phyloP scores from a whole-genome alignment of 345 rosid species.

The Populus nigra region DNA sequence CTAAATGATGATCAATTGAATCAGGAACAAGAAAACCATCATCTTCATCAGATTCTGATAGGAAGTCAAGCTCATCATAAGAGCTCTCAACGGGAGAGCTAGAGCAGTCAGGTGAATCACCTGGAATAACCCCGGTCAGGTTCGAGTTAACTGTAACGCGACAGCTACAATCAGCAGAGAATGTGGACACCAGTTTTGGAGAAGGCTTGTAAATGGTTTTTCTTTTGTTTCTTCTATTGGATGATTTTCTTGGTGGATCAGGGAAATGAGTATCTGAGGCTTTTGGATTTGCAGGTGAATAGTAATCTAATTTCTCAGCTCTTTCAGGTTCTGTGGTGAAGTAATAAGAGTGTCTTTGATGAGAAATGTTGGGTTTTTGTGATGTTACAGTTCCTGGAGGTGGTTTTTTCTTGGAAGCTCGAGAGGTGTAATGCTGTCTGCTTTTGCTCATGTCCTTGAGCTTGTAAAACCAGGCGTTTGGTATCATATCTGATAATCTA shows the following conservation, averaged over 20 bases:
- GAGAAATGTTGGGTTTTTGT: conserved; percentile 13
- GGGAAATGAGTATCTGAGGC: conserved; percentile 18
- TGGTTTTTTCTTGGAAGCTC: conserved; percentile 3
- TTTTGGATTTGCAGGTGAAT: conserved; percentile 18
- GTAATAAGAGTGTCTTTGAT: conserved; percentile 16
- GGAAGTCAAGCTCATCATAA: conserved; percentile 23
- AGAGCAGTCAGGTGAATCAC: conserved; percentile 26
- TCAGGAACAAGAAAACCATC: conserved; percentile 9
- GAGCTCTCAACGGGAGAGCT: conserved; percentile 36
- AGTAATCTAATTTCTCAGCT: conserved; percentile 36
- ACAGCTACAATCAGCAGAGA: background rate
- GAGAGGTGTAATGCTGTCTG: conserved; percentile 14
- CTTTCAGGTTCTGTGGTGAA: conserved; percentile 1
- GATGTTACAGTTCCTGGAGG: background rate
- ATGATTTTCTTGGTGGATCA: conserved; percentile 18
- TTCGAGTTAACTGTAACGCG: background rate
- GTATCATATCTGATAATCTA: conserved; percentile 68
- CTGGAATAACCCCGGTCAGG: conserved; percentile 6
- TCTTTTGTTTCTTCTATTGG: conserved; percentile 15
- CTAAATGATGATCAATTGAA: conserved; percentile 15
- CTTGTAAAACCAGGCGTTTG: conserved; percentile 85
- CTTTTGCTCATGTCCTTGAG: conserved; percentile 53
- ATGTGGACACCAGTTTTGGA: conserved; percentile 31
- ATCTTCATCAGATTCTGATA: conserved; percentile 33
- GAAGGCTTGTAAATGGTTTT: conserved; percentile 33